Percentiles rank a stretch among this genome's conserved stretches.
phyloP scores from a whole-genome alignment of 768 basidiomycete genomes.

The Leucosporidium scottii region DNA sequence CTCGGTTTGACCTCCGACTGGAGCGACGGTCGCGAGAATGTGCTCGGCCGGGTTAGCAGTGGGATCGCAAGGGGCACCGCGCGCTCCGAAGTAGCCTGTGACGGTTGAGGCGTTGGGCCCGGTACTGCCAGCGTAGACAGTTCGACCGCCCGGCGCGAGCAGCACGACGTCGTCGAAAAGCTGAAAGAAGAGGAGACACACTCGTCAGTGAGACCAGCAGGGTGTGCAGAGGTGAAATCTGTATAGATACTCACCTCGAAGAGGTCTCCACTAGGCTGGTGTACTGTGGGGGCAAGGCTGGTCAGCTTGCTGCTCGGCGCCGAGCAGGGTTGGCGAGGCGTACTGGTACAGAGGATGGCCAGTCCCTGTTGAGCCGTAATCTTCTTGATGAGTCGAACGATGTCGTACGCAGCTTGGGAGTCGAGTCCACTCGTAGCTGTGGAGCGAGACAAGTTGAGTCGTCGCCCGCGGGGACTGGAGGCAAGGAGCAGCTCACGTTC shows the following conservation, averaged over 20 bases:
- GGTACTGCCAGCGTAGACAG: slow-evolving; percentile 20
- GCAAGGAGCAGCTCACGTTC: slow-evolving; percentile 55
- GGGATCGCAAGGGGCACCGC: background rate
- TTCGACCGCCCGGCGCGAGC: slow-evolving; percentile 13
- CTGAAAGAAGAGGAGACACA: background rate
- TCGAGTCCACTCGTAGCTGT: slow-evolving; percentile 55
- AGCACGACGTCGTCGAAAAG: slow-evolving; percentile 22
- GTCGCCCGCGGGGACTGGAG: no score
- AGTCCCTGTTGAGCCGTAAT: slow-evolving; percentile 68
- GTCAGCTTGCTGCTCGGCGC: slow-evolving; percentile 43
- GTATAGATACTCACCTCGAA: slow-evolving; percentile 5
- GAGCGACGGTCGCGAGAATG: slow-evolving; percentile 48
- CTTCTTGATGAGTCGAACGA: slow-evolving; percentile 56
- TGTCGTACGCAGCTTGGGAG: slow-evolving; percentile 39
- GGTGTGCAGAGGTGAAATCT: no score
- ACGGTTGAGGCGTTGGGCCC: background rate
- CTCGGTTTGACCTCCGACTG: slow-evolving; percentile 8
- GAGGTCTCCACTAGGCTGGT: slow-evolving; percentile 17
- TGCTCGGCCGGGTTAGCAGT: slow-evolving; percentile 71
- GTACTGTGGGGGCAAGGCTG: background rate
- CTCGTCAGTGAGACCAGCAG: no score
- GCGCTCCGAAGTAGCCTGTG: background rate
- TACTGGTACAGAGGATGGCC: slow-evolving; percentile 75
- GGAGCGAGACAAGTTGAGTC: no score
- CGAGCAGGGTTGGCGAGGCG: background rate